Percentiles rank a stretch among this genome's conserved stretches.
Evolutionary conservation across 345 rosid species (phyloP).

Genomic region (Lumnitzera racemosa): DNA sequence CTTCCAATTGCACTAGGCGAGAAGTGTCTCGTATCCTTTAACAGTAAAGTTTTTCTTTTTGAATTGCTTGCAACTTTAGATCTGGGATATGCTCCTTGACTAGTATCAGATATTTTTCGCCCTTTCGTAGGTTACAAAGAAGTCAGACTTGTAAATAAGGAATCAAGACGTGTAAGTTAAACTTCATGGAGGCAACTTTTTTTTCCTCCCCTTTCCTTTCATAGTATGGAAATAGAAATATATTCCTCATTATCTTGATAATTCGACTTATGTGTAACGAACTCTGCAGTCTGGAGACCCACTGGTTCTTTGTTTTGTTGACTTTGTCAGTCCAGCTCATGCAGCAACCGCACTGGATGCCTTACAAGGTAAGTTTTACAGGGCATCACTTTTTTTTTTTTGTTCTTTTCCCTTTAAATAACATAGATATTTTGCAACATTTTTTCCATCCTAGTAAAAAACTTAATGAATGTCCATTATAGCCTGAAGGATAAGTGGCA

Average conservation of each 20-base stretch:
- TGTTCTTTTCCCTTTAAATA: not conserved
- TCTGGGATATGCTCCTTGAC: slow-evolving; percentile 34
- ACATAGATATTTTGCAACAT: not conserved
- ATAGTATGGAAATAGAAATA: not conserved
- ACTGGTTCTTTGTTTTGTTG: slow-evolving; percentile 58
- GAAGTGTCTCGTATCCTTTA: slow-evolving; percentile 64
- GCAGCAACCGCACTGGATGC: slow-evolving; percentile 67
- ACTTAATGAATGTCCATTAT: too few relatives aligned
- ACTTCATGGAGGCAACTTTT: not conserved
- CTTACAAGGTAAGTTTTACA: slow-evolving; percentile 47
- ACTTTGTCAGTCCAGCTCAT: slow-evolving; percentile 58
- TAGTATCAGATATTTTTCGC: slow-evolving; percentile 49
- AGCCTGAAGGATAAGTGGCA: too few relatives aligned
- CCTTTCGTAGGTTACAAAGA: slow-evolving; percentile 73
- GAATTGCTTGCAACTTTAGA: slow-evolving; percentile 6
- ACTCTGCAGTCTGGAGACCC: slow-evolving; percentile 54
- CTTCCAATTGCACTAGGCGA: slow-evolving; percentile 41
- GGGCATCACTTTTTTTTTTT: not conserved
- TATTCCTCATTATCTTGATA: not conserved
- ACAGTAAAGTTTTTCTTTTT: not conserved
- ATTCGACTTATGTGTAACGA: not conserved
- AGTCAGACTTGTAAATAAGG: slow-evolving; percentile 65
- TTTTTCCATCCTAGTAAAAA: too few relatives aligned
- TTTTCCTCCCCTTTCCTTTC: not conserved
- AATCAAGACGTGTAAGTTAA: slow-evolving; percentile 44